Evolutionary conservation across 2,329 filamentous ascomycete genomes (phyloP).

Genomic region (Sporothrix pallida): DNA sequence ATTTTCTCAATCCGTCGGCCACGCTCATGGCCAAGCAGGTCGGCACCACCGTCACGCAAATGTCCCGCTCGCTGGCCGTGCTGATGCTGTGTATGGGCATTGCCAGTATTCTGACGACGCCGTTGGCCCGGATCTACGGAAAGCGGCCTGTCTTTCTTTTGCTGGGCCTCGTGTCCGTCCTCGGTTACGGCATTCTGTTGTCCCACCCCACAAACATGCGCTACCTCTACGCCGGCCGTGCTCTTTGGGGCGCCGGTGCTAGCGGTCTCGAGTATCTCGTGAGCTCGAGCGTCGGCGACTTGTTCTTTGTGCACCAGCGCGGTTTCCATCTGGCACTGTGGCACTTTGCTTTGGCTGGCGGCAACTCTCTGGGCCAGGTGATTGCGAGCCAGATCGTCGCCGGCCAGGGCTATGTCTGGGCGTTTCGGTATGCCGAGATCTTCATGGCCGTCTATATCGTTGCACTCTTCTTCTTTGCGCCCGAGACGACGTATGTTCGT

Average conservation of each 20-base stretch:
- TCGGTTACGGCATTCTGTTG: slow-evolving; percentile 39
- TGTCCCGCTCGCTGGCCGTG: slow-evolving; percentile 45
- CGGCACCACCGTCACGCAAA: slow-evolving; percentile 44
- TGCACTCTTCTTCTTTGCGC: slow-evolving; percentile 50
- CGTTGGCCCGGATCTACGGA: slow-evolving; percentile 43
- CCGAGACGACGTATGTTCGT: slow-evolving; percentile 49
- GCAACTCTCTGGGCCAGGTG: slow-evolving; percentile 31
- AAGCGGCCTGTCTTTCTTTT: slow-evolving; percentile 44
- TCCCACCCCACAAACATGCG: slow-evolving; percentile 35
- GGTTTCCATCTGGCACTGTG: slow-evolving; percentile 43
- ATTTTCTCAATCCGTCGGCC: slow-evolving; percentile 46
- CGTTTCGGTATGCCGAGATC: slow-evolving; percentile 20
- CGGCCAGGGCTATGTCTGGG: slow-evolving; percentile 17
- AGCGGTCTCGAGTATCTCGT: slow-evolving; percentile 47
- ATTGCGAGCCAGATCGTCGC: slow-evolving; percentile 25
- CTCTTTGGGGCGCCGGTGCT: slow-evolving; percentile 41
- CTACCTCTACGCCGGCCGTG: slow-evolving; percentile 38
- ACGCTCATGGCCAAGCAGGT: slow-evolving; percentile 42
- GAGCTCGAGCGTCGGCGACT: slow-evolving; percentile 58
- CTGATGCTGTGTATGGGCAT: slow-evolving; percentile 70
- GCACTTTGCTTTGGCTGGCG: slow-evolving; percentile 37
- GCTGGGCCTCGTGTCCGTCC: slow-evolving; percentile 41
- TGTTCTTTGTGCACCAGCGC: slow-evolving; percentile 63
- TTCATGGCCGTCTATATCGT: slow-evolving; percentile 42
- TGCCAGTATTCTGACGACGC: slow-evolving; percentile 59